Evolutionary conservation across 1,284 basidiomycete species (phyloP), one percentile per base, ranked within the genome.

Genomic region (Ustilago lituana): DNA sequence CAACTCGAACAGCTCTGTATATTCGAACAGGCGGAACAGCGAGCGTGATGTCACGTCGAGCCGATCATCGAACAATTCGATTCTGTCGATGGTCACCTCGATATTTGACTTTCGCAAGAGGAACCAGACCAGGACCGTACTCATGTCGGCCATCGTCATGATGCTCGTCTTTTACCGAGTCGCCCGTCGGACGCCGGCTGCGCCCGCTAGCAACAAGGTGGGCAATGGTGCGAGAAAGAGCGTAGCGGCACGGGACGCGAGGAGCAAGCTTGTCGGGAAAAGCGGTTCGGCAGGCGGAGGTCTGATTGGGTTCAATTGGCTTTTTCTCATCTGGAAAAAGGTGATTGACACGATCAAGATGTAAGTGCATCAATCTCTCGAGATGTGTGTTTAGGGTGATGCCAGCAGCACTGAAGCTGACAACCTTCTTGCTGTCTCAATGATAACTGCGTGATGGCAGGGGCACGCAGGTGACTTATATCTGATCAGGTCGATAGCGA

Each of bases 401-500:
- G n/a, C n/a, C n/a, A n/a, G n/a, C n/a, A n/a, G n/a, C n/a, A n/a
- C n/a, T n/a, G 17, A 23, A 32, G 20, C 27, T 33, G 37, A 50
- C 37, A 9, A n/a, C 19, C 4, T 39, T 7, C 14, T 23, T 37
- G 31, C 23, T 37, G 17, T 36, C 35, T 3, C 22, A 23, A 5
- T 19, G 31, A 12, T 33, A 15, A 19, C 14, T 14, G n/a, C 10
- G 36, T 17, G 22, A 19, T 15, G 17, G 17, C 23, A 60, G 58
- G 60, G 68, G 68, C 15, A 71, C 68, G 14, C 68, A 71, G 46
- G 68, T 71, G 47, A 71, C 62, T 19, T 71, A 71, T 36, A 51
- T 71, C 4, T 71, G 29, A 59, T 31, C 29, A 17, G 24, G 22
- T 23, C 31, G 23, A 48, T 19, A 17, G 36, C 6, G 12, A 29